Evolutionary conservation across 805 yeast species (phyloP), one percentile per base, ranked within the genome.

Genomic region (Diddensiella santjacobensis): DNA sequence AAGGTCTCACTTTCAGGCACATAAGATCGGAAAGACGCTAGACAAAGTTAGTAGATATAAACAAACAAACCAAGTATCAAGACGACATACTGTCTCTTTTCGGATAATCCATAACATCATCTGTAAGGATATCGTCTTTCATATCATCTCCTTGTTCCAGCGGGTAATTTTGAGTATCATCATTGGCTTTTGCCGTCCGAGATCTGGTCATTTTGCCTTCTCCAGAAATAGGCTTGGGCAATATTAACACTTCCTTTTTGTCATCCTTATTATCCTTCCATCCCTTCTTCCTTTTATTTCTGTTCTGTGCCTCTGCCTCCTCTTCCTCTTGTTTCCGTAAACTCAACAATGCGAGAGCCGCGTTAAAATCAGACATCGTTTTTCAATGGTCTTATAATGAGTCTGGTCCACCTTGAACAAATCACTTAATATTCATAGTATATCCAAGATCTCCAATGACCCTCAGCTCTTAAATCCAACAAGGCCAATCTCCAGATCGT

Each of bases 271-370:
- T 8, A 13, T 26, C 31, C 31, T 26, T 26, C 13, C 11, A 26
- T 8, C 31, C 31, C 13, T 26, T 26, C 31, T 26, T 26, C 11
- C 11, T 13, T 13, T 8, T 13, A 8, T 8, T 26, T 26, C 11
- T 13, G 8, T 8, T 13, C 13, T 8, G 11, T 26, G 31, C 31
- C 13, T 8, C 31, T 26, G 31, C 31, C 13, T 26, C 31, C 13
- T 35, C 20, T 35, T 35, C 38, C 15, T 35, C 38, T 15, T 35
- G 10, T 17, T 35, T 8, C 15, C 38, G n/a, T 22, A 56, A 51
- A 47, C 56, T 52, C 43, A 56, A 40, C 22, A 56, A 49, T 22
- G 53, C 58, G 42, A 56, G 24, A 22, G 57, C 59, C 13, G 59
- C 59, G 45, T 55, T 52, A 30, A 49, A 52, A 30, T 56, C 59